phyloP scores from a whole-genome alignment of 169 alveolate species.

The Pseudocohnilembus persalinus region DNA sequence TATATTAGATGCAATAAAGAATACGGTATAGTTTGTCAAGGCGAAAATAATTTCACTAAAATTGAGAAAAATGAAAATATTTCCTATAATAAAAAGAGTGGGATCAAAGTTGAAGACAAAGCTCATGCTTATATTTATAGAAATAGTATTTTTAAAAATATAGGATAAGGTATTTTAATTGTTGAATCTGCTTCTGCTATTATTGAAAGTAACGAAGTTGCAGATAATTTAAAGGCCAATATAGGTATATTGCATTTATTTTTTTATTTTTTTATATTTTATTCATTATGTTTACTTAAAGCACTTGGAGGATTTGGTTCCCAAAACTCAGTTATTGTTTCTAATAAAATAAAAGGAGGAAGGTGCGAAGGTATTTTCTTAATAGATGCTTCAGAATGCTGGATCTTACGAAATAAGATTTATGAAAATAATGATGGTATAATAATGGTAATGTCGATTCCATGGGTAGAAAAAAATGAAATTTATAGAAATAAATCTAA shows the following conservation, averaged over 20 bases:
- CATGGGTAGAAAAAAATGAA: constrained; percentile 40
- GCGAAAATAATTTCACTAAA: constrained; percentile 63
- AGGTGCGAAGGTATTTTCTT: constrained; percentile 84
- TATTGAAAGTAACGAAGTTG: constrained; percentile 75
- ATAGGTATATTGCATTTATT: constrained; percentile 2
- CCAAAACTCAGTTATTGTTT: constrained; percentile 63
- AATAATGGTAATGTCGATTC: constrained; percentile 42
- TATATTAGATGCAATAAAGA: constrained; percentile 45
- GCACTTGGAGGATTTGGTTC: constrained; percentile 85
- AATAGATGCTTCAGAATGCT: constrained; percentile 71
- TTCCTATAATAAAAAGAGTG: constrained; percentile 71
- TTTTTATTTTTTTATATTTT: too few relatives aligned
- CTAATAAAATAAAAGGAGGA: constrained; percentile 69
- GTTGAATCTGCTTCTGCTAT: constrained; percentile 80
- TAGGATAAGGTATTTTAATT: constrained; percentile 76
- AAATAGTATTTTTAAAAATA: constrained; percentile 68
- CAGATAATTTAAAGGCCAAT: constrained; percentile 78
- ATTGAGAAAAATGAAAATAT: constrained; percentile 65
- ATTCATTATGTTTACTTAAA: background rate
- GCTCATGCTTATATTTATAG: constrained; percentile 58
- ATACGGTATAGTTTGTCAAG: constrained; percentile 64
- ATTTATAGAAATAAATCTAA: constrained; percentile 54
- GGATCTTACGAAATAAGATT: constrained; percentile 70
- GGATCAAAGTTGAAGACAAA: constrained; percentile 73
- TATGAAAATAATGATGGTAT: constrained; percentile 86